Base-by-base conservation (phyloP, 768 basidiomycete species). In the Lactarius indigo region DNA sequence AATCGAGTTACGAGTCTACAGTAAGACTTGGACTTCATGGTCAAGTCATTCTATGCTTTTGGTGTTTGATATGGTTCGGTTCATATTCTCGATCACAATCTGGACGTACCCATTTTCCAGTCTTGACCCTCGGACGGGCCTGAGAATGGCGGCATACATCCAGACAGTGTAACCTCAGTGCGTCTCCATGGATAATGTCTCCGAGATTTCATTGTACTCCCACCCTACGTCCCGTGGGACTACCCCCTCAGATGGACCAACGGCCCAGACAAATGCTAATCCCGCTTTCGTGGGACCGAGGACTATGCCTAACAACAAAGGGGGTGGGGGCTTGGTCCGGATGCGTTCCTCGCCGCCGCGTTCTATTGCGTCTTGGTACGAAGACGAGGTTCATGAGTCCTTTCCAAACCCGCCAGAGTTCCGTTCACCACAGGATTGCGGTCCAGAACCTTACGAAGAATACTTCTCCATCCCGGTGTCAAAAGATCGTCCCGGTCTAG, bases 141-240 rank as follows among this genome's bases (percentile, higher is more conserved):
- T 28, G 57, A 57, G 50, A 31, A n/a, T 28, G 57, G 30, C 15
- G 20, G 57, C 39, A 42, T 54, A 50, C 41, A 33, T 58, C 39
- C 31, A 12, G 42, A n/a, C 41, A 41, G 9, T 31, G 42, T 5
- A 4, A 4, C 17, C 56, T 42, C 33, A 35, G 23, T 30, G 17
- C 7, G 41, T 62, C 5, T 62, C 33, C 20, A 55, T 59, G 70
- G 70, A 70, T 50, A 60, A 70, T 59, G 59, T 54, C 31, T 69
- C 69, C 30, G 69, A 70, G 42, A 70, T 70, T 42, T 70, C 70
- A 30, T 28, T 69, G 31, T 70, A 70, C 13, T 70, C 70, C 30
- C 44, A 42, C 35, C 60, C 60, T 17, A 64, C 63, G 55, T 61
- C 64, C n/a, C 61, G 56, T 39, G 44, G 61, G 17, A 54, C 56